Percentiles rank a stretch among this genome's conserved stretches.
These are phyloP conservation scores for Stagonosporopsis cucurbitacearum DNA, from an alignment of 2,329 filamentous ascomycete species.

Conservation along the genomic window DNA sequence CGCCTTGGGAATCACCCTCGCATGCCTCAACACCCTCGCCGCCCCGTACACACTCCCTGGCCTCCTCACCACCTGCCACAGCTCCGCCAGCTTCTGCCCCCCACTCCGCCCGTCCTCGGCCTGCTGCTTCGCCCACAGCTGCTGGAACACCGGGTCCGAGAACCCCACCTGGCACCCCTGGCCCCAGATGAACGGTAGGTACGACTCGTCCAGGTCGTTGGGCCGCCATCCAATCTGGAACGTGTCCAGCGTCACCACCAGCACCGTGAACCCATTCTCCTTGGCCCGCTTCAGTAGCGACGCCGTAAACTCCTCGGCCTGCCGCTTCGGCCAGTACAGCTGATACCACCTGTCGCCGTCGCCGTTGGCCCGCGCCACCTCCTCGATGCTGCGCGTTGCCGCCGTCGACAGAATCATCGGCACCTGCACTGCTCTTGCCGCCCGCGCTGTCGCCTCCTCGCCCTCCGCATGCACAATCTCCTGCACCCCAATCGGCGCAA, in stretches of 20 bases:
- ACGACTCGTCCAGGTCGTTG: constrained; percentile 68
- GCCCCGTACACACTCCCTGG: constrained; percentile 44
- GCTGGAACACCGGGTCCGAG: constrained; percentile 47
- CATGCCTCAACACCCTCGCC: constrained; percentile 43
- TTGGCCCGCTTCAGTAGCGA: constrained; percentile 69
- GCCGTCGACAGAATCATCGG: constrained; percentile 74
- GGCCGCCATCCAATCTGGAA: constrained; percentile 74
- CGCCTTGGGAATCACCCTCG: constrained; percentile 44
- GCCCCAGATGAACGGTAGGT: constrained; percentile 63
- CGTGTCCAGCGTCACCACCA: constrained; percentile 77
- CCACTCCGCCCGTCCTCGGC: constrained; percentile 40
- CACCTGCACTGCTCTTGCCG: constrained; percentile 65
- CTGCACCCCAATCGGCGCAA: constrained; percentile 75
- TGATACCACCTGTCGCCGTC: constrained; percentile 72
- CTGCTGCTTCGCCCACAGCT: constrained; percentile 40
- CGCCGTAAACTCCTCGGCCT: constrained; percentile 68
- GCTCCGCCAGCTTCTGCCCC: constrained; percentile 44
- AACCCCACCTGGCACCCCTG: constrained; percentile 47
- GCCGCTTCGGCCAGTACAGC: constrained; percentile 74
- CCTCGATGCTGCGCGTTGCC: constrained; percentile 68
- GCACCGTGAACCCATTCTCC: constrained; percentile 65
- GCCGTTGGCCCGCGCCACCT: constrained; percentile 66
- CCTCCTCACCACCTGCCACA: constrained; percentile 47
- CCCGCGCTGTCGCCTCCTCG: constrained; percentile 69
- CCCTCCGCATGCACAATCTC: constrained; percentile 69